Evolutionary conservation across 1,139 yeast species (phyloP).

Genomic region (Saccharomyces hybrid): DNA sequence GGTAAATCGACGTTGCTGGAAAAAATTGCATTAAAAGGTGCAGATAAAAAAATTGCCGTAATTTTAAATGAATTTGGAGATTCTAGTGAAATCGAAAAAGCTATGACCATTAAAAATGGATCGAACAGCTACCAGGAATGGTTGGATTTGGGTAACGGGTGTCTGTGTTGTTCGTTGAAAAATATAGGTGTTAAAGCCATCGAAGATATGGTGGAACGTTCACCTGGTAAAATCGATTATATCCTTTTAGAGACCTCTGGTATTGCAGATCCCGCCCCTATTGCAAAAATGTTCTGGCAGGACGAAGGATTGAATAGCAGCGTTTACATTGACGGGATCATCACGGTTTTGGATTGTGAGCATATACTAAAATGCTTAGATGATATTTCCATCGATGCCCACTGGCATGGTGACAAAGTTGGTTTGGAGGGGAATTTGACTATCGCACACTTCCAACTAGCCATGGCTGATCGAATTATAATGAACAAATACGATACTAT

Average conservation of each 20-base stretch:
- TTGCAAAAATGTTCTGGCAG: conserved; percentile 95
- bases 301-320: conserved; percentile 81
- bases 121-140: conserved; percentile 73
- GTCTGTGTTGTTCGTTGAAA: conserved; percentile 92
- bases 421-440: conserved; percentile 46
- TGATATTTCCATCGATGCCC: conserved; percentile 55
- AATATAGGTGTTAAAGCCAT: conserved; percentile 93
- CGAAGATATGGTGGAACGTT: conserved; percentile 71
- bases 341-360: conserved; percentile 81
- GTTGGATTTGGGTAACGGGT: conserved; percentile 94
- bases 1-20: conserved; percentile 88
- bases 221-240: conserved; percentile 74
- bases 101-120: conserved; percentile 68
- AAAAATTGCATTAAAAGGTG: conserved; percentile 58
- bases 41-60: conserved; percentile 64
- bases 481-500: conserved; percentile 68
- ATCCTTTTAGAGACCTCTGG: conserved; percentile 93
- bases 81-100: conserved; percentile 80
- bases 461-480: conserved; percentile 76
- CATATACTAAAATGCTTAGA: conserved; percentile 61
- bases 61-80: conserved; percentile 89
- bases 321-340: conserved; percentile 85
- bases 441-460: conserved; percentile 84
- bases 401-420: conserved; percentile 47
- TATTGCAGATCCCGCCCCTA: conserved; percentile 96